Conservation (phyloP, 441 rosid species). For the Croton laevigatus region DNA sequence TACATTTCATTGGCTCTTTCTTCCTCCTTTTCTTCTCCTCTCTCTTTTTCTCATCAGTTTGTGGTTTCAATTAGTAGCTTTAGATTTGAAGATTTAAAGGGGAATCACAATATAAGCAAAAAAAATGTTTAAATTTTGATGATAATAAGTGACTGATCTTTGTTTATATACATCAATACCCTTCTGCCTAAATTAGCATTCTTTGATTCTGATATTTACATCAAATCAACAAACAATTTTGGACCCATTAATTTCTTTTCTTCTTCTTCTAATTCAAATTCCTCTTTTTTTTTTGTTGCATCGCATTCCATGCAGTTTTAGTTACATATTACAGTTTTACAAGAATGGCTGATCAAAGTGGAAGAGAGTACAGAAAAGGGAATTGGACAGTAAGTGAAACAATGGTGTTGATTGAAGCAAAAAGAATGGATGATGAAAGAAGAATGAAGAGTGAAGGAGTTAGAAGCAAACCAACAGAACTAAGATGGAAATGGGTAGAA, state of each 20-base stretch:
- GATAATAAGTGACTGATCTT: conserved; percentile 1
- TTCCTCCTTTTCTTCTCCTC: not conserved
- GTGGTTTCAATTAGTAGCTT: conserved; percentile 40
- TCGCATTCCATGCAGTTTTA: conserved; percentile 27
- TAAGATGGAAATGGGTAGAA: conserved; percentile 96
- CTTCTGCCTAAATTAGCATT: conserved; percentile 29
- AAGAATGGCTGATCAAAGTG: conserved; percentile 50
- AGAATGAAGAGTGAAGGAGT: conserved; percentile 52
- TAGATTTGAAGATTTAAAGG: conserved; percentile 37
- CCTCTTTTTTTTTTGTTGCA: not conserved
- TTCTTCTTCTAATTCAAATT: not conserved
- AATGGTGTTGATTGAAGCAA: conserved; percentile 81
- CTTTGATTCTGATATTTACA: conserved; percentile 26
- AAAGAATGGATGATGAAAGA: conserved; percentile 83
- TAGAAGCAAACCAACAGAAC: conserved; percentile 59
- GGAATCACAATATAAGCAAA: not conserved
- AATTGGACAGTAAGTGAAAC: conserved; percentile 83
- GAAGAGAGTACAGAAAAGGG: conserved; percentile 84
- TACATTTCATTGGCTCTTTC: conserved; percentile 33
- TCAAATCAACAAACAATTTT: conserved; percentile 30
- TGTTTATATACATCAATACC: conserved; percentile 1
- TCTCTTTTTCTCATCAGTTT: conserved; percentile 15
- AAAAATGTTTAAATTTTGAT: not conserved
- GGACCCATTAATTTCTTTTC: conserved; percentile 11
- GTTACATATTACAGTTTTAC: too few species aligned